A percentile compares a stretch with the other conserved stretches of the same genome.
Evolutionary conservation across 140 eudicot genomes (phyloP).

Genomic region (Anethum foeniculum): DNA sequence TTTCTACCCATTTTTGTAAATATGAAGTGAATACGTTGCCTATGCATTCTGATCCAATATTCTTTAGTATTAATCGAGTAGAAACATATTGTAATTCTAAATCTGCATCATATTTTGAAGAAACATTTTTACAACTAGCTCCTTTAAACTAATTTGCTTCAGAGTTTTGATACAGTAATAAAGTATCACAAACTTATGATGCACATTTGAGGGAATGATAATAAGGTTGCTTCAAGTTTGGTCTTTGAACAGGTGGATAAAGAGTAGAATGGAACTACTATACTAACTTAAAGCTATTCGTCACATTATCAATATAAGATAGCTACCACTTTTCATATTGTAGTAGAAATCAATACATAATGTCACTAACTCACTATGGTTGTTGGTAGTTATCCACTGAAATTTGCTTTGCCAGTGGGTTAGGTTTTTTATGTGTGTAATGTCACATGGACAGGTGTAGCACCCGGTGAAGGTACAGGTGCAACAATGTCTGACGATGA

Average conservation of each 20-base stretch:
- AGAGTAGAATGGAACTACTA: background rate
- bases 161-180: background rate
- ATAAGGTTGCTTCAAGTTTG: background rate
- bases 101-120: background rate
- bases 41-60: background rate
- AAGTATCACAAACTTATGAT: background rate
- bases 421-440: background rate
- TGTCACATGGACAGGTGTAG: conserved; percentile 54
- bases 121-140: background rate
- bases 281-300: background rate
- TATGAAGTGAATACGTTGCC: background rate
- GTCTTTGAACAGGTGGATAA: background rate
- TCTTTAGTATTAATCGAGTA: background rate
- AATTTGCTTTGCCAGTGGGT: background rate
- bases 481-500: conserved; percentile 99
- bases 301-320: background rate
- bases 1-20: background rate
- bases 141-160: background rate
- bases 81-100: no score
- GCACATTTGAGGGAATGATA: background rate
- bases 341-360: background rate
- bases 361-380: background rate
- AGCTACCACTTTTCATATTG: background rate
- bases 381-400: background rate
- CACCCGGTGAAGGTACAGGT: conserved; percentile 96